These are phyloP conservation scores for Leonotis leonurus DNA, from an alignment of 257 asterid species.

Conservation along the genomic window DNA sequence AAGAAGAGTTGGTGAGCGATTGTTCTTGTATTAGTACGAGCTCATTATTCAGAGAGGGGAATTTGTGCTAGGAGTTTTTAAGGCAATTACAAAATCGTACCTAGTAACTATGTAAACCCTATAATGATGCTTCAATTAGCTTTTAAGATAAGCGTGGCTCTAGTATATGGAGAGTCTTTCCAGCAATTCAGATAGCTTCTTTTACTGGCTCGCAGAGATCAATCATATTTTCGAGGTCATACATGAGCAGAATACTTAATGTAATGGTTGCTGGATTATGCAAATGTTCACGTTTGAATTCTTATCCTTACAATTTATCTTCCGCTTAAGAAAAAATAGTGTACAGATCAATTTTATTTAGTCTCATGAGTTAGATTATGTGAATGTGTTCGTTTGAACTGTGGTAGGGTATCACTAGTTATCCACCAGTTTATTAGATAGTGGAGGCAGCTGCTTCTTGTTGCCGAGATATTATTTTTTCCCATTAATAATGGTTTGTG, in stretches of 20 bases:
- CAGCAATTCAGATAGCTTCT: neutral
- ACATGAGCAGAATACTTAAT: neutral
- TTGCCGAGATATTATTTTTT: no score
- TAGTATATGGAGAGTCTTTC: neutral
- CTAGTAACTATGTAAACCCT: neutral
- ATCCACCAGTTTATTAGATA: no score
- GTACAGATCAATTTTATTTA: neutral
- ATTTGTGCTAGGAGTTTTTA: neutral
- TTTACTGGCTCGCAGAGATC: neutral
- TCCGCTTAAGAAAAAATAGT: neutral
- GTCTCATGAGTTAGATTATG: no score
- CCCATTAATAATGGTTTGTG: neutral
- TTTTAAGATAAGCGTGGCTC: neutral
- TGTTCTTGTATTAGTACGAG: neutral
- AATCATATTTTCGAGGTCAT: neutral
- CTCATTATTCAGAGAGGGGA: neutral
- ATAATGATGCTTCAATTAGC: neutral
- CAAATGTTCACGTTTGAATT: neutral
- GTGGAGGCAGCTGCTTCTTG: no score
- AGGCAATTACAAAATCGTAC: neutral
- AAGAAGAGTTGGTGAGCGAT: constrained; percentile 61
- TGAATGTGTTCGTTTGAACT: no score
- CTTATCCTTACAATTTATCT: neutral
- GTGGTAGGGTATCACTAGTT: no score
- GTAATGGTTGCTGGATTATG: neutral